Evolutionary conservation across 2,329 filamentous ascomycete genomes (phyloP).

Genomic region (Sphaerostilbella broomeana): DNA sequence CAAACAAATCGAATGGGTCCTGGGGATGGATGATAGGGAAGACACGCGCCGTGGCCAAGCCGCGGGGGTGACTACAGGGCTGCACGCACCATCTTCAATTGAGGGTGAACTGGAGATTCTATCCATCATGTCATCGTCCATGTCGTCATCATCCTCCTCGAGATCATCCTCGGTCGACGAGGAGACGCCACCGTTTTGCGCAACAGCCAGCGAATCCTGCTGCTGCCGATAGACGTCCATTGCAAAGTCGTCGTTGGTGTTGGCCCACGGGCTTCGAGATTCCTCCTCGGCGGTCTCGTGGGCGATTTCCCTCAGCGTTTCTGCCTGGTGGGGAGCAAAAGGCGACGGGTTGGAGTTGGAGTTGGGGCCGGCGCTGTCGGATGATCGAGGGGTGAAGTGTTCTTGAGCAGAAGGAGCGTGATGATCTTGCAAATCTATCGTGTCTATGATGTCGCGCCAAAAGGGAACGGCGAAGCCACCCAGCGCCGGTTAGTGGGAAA

Average conservation of each 20-base stretch:
- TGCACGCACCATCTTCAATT: slow-evolving; percentile 95
- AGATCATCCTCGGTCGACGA: slow-evolving; percentile 59
- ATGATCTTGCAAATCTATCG: slow-evolving; percentile 87
- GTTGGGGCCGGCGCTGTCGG: slow-evolving; percentile 35
- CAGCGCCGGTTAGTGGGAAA: slow-evolving; percentile 17
- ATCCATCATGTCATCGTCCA: slow-evolving; percentile 94
- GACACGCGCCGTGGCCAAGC: slow-evolving; percentile 40
- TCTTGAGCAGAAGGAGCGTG: slow-evolving; percentile 77
- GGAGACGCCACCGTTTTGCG: slow-evolving; percentile 53
- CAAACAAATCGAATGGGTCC: slow-evolving; percentile 28
- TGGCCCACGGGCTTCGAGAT: slow-evolving; percentile 55
- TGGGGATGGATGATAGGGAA: slow-evolving; percentile 30
- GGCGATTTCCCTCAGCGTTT: slow-evolving; percentile 72
- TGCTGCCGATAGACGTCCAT: slow-evolving; percentile 36
- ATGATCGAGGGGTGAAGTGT: slow-evolving; percentile 43
- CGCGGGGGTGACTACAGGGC: slow-evolving; percentile 30
- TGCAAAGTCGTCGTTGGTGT: slow-evolving; percentile 32
- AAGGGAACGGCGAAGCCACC: slow-evolving; percentile 8
- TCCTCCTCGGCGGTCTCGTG: slow-evolving; percentile 71
- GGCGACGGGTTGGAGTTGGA: slow-evolving; percentile 32
- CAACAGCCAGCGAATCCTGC: slow-evolving; percentile 53
- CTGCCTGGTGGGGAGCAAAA: slow-evolving; percentile 75
- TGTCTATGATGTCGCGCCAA: slow-evolving; percentile 53
- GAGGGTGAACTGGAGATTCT: slow-evolving; percentile 98
- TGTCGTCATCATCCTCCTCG: slow-evolving; percentile 59